phyloP scores from a whole-genome alignment of 805 yeast species.

The Osmozyma mogii region DNA sequence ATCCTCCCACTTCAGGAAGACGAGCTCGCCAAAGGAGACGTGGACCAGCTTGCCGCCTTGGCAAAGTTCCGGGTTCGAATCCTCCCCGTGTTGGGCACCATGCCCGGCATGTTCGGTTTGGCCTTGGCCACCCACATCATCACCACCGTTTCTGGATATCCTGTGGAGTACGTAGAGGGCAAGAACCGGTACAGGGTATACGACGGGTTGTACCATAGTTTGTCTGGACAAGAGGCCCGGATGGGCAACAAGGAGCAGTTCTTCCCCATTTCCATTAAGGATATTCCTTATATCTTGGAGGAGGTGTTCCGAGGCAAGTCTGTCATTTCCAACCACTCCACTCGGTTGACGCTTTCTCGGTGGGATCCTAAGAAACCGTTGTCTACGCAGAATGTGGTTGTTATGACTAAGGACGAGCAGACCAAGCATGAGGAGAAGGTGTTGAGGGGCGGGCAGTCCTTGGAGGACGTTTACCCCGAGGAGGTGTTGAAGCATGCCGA shows the following conservation, averaged over 20 bases:
- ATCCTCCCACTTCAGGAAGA: constrained; percentile 79
- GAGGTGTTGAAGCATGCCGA: constrained; percentile 51
- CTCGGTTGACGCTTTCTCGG: constrained; percentile 69
- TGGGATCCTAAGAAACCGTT: constrained; percentile 73
- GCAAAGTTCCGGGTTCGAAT: constrained; percentile 90
- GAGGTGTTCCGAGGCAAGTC: constrained; percentile 93
- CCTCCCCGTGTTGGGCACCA: constrained; percentile 90
- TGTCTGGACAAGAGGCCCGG: constrained; percentile 86
- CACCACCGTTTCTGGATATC: constrained; percentile 77
- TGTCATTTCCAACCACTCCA: constrained; percentile 74
- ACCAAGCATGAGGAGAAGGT: constrained; percentile 69
- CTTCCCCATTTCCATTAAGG: constrained; percentile 65
- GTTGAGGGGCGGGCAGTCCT: constrained; percentile 54
- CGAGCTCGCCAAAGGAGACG: constrained; percentile 72
- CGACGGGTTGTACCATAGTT: constrained; percentile 72
- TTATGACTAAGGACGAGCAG: constrained; percentile 86
- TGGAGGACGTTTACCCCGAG: constrained; percentile 55
- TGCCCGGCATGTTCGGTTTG: constrained; percentile 95
- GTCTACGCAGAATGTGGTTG: constrained; percentile 69
- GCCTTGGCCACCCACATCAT: constrained; percentile 80
- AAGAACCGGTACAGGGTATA: constrained; percentile 79
- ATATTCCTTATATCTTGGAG: constrained; percentile 76
- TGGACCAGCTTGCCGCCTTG: constrained; percentile 79
- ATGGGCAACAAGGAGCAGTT: constrained; percentile 66
- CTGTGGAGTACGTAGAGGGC: constrained; percentile 85